Evolutionary conservation across 768 basidiomycete genomes (phyloP).

Genomic region (Suillus variegatus): DNA sequence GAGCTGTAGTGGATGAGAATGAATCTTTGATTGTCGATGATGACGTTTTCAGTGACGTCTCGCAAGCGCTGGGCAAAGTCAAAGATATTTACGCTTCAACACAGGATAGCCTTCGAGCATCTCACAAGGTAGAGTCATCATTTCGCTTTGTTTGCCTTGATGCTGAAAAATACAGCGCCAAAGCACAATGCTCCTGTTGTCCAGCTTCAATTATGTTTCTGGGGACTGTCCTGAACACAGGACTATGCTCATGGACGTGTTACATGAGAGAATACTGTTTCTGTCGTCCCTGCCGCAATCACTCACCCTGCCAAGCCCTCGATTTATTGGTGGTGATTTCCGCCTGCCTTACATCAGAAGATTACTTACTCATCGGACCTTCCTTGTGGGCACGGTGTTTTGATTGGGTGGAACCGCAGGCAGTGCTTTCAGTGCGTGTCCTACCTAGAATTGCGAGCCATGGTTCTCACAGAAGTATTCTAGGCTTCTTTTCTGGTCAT

Average conservation of each 20-base stretch:
- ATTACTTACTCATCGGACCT: slow-evolving; percentile 53
- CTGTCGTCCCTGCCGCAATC: slow-evolving; percentile 47
- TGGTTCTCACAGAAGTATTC: neutral
- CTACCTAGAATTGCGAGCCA: neutral
- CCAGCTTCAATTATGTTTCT: slow-evolving; percentile 19
- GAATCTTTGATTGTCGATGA: slow-evolving; percentile 35
- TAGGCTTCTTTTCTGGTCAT: slow-evolving; percentile 68
- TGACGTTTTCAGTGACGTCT: slow-evolving; percentile 45
- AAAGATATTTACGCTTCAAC: slow-evolving; percentile 54
- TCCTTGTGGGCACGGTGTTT: slow-evolving; percentile 60
- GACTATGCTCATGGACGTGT: slow-evolving; percentile 36
- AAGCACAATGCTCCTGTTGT: slow-evolving; percentile 41
- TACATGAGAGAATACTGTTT: slow-evolving; percentile 39
- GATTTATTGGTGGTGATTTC: slow-evolving; percentile 67
- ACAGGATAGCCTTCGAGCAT: slow-evolving; percentile 44
- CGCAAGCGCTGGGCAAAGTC: slow-evolving; percentile 42
- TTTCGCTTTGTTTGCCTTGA: slow-evolving; percentile 8
- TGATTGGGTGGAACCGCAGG: slow-evolving; percentile 38
- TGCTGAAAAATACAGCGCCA: slow-evolving; percentile 36
- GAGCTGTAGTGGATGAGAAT: slow-evolving; percentile 22
- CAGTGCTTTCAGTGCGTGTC: slow-evolving; percentile 51
- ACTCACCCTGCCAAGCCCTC: slow-evolving; percentile 47
- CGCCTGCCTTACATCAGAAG: slow-evolving; percentile 47
- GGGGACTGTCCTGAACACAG: slow-evolving; percentile 13
- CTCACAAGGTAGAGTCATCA: slow-evolving; percentile 40